Evolutionary conservation across 2,329 filamentous ascomycete genomes (phyloP).

Genomic region (Gnomoniopsis sp.): DNA sequence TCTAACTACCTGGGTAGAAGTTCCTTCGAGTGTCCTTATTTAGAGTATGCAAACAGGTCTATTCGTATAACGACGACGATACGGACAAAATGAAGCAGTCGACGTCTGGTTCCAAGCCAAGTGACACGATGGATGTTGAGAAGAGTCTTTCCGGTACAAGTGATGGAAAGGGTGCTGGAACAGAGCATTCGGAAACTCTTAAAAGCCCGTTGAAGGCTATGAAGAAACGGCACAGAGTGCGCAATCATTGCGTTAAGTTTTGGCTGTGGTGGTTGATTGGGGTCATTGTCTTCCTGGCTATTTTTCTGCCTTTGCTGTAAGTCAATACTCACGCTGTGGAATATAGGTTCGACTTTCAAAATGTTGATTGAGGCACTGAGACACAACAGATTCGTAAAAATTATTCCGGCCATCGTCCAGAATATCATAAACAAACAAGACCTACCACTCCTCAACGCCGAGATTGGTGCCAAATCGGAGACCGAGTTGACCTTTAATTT

Average conservation of each 20-base stretch:
- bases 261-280: constrained; percentile 9
- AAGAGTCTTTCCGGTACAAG: not conserved
- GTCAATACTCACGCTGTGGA: not conserved
- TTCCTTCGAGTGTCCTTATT: not conserved
- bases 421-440: constrained; percentile 4
- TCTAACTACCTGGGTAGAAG: no score
- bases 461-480: constrained; percentile 5
- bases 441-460: not conserved
- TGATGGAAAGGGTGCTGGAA: not conserved
- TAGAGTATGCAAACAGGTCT: not conserved
- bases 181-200: not conserved
- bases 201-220: not conserved
- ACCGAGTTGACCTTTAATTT: constrained; percentile 3
- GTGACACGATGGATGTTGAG: not conserved
- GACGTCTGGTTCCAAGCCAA: not conserved
- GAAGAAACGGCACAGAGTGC: not conserved
- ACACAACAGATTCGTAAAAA: not conserved
- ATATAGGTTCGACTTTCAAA: not conserved
- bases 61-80: not conserved
- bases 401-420: constrained; percentile 1
- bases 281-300: not conserved
- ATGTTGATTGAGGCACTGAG: not conserved
- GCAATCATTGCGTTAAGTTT: not conserved
- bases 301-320: constrained; percentile 3
- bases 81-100: not conserved